Conservation (phyloP, 225 moss, liverwort and hornwort species). For the Lunularia cruciata region DNA sequence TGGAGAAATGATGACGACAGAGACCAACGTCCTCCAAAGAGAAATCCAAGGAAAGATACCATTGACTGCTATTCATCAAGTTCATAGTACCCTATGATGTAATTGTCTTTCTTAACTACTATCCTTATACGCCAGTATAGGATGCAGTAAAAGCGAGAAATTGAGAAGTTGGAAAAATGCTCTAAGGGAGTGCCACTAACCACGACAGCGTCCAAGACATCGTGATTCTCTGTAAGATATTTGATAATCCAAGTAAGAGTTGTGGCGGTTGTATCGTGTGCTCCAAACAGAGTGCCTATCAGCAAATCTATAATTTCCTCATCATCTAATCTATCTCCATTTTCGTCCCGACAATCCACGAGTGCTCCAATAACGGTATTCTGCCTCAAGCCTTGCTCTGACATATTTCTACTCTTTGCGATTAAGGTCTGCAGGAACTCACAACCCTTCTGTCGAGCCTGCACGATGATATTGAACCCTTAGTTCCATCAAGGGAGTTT, state of each 20-base stretch:
- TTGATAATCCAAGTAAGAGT: constrained; percentile 47
- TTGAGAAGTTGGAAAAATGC: neutral
- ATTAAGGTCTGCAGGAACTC: constrained; percentile 28
- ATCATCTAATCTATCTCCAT: constrained; percentile 22
- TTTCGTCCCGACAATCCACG: constrained; percentile 32
- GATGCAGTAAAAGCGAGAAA: neutral
- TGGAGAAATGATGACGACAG: neutral
- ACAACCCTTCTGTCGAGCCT: constrained; percentile 30
- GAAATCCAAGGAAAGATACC: neutral
- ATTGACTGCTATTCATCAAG: too few species aligned
- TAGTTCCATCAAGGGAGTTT: too few species aligned
- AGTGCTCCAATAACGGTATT: constrained; percentile 38
- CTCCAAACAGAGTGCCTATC: constrained; percentile 47
- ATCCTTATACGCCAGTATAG: neutral
- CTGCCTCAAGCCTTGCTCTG: constrained; percentile 28
- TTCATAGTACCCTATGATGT: too few species aligned
- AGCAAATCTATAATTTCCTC: constrained; percentile 45
- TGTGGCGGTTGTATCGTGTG: constrained; percentile 46
- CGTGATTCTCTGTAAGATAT: constrained; percentile 36
- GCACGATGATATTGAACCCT: neutral
- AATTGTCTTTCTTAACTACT: too few species aligned
- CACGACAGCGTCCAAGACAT: constrained; percentile 29
- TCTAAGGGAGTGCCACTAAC: constrained; percentile 19
- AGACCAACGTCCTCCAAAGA: neutral
- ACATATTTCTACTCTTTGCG: constrained; percentile 24